phyloP scores from a whole-genome alignment of 192 early-diverging fungal genomes.

The Coemansia sp. region DNA sequence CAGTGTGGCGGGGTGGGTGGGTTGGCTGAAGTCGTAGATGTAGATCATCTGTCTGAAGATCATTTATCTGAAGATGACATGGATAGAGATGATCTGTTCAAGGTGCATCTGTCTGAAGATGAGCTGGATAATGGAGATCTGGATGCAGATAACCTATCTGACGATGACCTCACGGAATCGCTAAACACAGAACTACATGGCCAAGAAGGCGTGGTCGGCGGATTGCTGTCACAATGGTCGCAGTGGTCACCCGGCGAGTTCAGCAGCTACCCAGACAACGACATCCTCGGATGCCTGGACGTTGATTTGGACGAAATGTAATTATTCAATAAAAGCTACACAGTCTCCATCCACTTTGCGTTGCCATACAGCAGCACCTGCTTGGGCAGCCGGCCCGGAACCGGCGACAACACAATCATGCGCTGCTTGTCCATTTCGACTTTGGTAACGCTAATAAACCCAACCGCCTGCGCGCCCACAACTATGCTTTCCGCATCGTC shows the following conservation, averaged over 20 bases:
- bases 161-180: background rate
- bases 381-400: slow-evolving; percentile 82
- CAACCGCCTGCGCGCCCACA: slow-evolving; percentile 74
- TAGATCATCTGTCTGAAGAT: too few relatives aligned
- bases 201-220: slow-evolving; percentile 42
- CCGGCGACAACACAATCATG: slow-evolving; percentile 82
- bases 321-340: slow-evolving; percentile 11
- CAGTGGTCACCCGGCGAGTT: slow-evolving; percentile 10
- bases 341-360: slow-evolving; percentile 90
- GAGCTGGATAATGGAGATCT: too few relatives aligned
- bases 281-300: slow-evolving; percentile 44
- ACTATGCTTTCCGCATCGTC: slow-evolving; percentile 69
- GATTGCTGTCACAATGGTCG: slow-evolving; percentile 42
- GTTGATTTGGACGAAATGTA: slow-evolving; percentile 50
- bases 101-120: too few relatives aligned
- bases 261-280: slow-evolving; percentile 11
- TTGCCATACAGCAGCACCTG: slow-evolving; percentile 78
- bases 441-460: slow-evolving; percentile 50
- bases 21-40: too few relatives aligned
- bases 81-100: too few relatives aligned
- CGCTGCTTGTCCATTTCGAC: slow-evolving; percentile 80
- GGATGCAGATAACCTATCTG: too few relatives aligned
- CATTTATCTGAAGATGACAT: too few relatives aligned
- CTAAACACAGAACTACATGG: background rate
- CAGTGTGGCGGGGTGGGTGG: background rate